Percentiles rank a stretch among this genome's conserved stretches.
Conservation (phyloP, 1,139 yeast genomes). For the Taiozyma onychis region DNA sequence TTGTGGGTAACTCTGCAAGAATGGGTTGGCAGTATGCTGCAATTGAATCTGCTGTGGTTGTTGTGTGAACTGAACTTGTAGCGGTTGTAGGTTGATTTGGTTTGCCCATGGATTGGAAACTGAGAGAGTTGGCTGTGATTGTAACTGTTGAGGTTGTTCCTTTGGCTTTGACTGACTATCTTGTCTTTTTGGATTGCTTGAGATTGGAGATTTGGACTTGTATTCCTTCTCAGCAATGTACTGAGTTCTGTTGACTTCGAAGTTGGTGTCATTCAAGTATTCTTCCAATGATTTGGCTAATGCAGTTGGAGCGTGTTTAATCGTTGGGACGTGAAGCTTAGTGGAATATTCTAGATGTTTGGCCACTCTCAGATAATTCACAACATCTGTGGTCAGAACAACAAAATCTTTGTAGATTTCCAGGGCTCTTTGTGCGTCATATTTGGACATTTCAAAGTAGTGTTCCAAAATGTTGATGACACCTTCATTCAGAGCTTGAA, state of each 20-base stretch:
- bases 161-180: slow-evolving; percentile 7
- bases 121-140: slow-evolving; percentile 14
- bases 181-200: slow-evolving; percentile 15
- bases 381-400: slow-evolving; percentile 81
- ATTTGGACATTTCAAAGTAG: slow-evolving; percentile 84
- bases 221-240: slow-evolving; percentile 61
- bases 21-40: slow-evolving; percentile 12
- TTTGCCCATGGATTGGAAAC: slow-evolving; percentile 21
- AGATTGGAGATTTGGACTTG: slow-evolving; percentile 17
- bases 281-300: slow-evolving; percentile 83
- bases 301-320: slow-evolving; percentile 95
- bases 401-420: slow-evolving; percentile 81
- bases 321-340: slow-evolving; percentile 88
- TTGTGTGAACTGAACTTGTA: slow-evolving; percentile 23
- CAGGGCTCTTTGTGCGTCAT: slow-evolving; percentile 83
- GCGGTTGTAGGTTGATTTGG: slow-evolving; percentile 20
- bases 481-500: slow-evolving; percentile 90
- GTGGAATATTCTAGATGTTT: slow-evolving; percentile 84
- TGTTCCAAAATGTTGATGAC: slow-evolving; percentile 89
- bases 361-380: slow-evolving; percentile 81
- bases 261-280: slow-evolving; percentile 80
- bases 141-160: slow-evolving; percentile 15
- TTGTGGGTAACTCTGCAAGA: slow-evolving; percentile 15
- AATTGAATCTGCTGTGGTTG: slow-evolving; percentile 9
- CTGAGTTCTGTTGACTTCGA: slow-evolving; percentile 73